Percentiles rank a stretch among this genome's conserved stretches.
phyloP scores from a whole-genome alignment of 1,284 basidiomycete species.

The Agaricales sp. region DNA sequence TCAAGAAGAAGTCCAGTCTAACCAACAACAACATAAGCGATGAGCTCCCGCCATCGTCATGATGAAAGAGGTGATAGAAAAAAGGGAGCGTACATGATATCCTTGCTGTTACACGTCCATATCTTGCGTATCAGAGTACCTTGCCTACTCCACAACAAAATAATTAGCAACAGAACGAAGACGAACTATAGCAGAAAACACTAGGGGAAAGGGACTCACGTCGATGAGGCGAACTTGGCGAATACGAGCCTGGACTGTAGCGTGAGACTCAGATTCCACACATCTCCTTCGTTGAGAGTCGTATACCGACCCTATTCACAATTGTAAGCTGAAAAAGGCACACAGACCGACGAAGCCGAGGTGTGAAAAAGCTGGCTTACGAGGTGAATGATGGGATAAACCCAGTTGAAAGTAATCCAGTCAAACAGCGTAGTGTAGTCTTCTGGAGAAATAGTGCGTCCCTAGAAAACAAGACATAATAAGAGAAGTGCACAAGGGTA shows the following conservation, averaged over 20 bases:
- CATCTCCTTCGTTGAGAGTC: constrained; percentile 60
- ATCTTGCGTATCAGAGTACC: constrained; percentile 54
- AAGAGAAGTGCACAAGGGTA: background rate
- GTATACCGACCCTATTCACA: constrained; percentile 37
- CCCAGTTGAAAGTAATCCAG: constrained; percentile 79
- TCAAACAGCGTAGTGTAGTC: constrained; percentile 68
- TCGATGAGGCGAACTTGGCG: constrained; percentile 40
- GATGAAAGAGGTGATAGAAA: constrained; percentile 4
- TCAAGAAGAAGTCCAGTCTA: constrained; percentile 56
- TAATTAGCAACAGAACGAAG: background rate
- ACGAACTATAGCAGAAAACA: too few species aligned
- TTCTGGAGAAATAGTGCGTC: constrained; percentile 50
- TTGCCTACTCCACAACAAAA: constrained; percentile 18
- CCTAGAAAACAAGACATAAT: constrained; percentile 23
- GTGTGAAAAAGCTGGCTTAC: constrained; percentile 15
- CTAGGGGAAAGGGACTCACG: constrained; percentile 18
- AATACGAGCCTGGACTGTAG: constrained; percentile 61
- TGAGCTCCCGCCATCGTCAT: too few species aligned
- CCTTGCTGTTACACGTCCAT: constrained; percentile 60
- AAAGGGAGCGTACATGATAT: constrained; percentile 39
- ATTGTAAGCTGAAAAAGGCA: background rate
- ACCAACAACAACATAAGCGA: background rate
- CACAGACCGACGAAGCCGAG: background rate
- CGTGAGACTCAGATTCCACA: constrained; percentile 63
- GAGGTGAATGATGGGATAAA: constrained; percentile 52